Conservation (phyloP, 2,329 filamentous ascomycete genomes). For the Triangularia verruculosa region DNA sequence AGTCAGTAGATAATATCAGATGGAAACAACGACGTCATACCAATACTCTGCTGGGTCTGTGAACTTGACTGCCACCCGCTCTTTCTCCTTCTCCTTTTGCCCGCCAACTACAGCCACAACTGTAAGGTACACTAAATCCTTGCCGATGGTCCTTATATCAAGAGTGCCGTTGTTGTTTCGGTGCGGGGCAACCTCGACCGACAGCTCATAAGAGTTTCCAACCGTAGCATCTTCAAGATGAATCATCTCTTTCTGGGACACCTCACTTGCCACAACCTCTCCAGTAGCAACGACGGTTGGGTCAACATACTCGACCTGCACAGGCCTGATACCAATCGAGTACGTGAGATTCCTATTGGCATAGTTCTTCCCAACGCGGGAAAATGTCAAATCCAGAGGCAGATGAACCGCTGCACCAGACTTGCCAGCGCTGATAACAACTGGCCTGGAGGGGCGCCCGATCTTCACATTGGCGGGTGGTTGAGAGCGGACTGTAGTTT, state of each 20-base stretch:
- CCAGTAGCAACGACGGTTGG: not conserved
- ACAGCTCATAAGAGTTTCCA: not conserved
- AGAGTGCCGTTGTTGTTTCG: not conserved
- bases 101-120: not conserved
- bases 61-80: not conserved
- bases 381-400: not conserved
- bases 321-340: not conserved
- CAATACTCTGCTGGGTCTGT: not conserved
- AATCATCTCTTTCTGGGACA: not conserved
- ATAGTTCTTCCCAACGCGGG: not conserved
- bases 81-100: not conserved
- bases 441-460: not conserved
- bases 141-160: not conserved
- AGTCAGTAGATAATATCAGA: not conserved
- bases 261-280: not conserved
- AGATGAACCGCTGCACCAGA: not conserved
- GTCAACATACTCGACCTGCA: not conserved
- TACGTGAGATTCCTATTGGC: not conserved
- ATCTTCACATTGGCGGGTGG: not conserved
- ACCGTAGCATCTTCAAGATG: not conserved
- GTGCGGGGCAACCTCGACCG: not conserved
- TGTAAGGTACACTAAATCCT: not conserved
- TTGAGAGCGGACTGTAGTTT: not conserved
- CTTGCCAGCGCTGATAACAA: not conserved
- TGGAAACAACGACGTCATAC: not conserved